Base-by-base conservation (phyloP, 2,329 filamentous ascomycete species). In the Neopestalotiopsis rosae region DNA sequence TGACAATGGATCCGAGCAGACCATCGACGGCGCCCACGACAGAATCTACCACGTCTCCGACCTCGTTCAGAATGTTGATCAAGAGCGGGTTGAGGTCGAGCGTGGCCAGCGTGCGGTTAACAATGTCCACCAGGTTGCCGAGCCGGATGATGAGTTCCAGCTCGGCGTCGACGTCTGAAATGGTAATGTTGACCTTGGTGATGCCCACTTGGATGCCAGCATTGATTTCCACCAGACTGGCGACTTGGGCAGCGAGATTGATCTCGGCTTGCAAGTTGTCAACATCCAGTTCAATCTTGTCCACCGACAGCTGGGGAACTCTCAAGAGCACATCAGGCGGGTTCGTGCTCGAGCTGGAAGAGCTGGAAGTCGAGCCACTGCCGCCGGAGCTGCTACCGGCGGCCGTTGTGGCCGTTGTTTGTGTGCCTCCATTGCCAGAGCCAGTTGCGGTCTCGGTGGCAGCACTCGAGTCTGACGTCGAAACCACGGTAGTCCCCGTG, bases 71-170 rank as follows among this genome's bases (percentile, higher is more conserved):
- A 13, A 88, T 76, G 69, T 84, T 85, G 72, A 90, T 85, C 40
- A 90, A 81, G n/a, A 89, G 80, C 3, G 88, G 88, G 75, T 90
- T 90, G 20, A 90, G 80, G 72, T 90, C 88, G 34, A 90, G 79
- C 3, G 86, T 87, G 34, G 85, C 79, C 67, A 90, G 86, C 1
- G 89, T 89, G 32, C 88, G 84, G 76, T 89, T 88, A 66, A 91
- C 88, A 64, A 90, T 89, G 67, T 87, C 82, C 38, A 89, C 88
- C 20, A 90, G 80, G 74, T 90, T 84, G 49, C 88, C 88, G 9
- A 91, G 81, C 24, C 89, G 84, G 52, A 90, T 86, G 67, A 89
- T 83, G 6, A 91, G 81, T 69, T 90, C 87, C 24, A 90, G 81
- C 71, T 90, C 78, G 1, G 87, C 88, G 32, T 87, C 81, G 5